phyloP scores from a whole-genome alignment of 306 rosid genomes.

The Citrullus amarus region DNA sequence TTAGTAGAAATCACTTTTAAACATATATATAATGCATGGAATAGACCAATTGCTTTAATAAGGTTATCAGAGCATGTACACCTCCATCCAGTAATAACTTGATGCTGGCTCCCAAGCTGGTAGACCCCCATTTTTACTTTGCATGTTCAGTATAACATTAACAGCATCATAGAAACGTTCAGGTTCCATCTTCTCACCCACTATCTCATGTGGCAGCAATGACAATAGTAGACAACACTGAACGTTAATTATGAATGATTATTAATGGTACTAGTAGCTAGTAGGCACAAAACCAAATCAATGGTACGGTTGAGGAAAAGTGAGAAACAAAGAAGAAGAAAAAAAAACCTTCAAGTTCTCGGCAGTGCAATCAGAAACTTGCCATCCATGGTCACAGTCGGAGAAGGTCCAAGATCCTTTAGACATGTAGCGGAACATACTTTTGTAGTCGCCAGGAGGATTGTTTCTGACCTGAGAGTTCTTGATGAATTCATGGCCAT shows the following conservation, averaged over 20 bases:
- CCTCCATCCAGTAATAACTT: slow-evolving; percentile 18
- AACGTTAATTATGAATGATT: too few relatives aligned
- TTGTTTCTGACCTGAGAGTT: slow-evolving; percentile 33
- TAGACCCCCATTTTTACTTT: slow-evolving; percentile 49
- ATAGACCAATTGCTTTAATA: too few relatives aligned
- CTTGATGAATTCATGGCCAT: slow-evolving; percentile 18
- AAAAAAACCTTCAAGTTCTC: slow-evolving; percentile 37
- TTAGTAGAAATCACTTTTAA: too few relatives aligned
- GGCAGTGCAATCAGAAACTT: slow-evolving; percentile 55
- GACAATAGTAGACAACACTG: slow-evolving; percentile 52
- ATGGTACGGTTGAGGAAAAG: too few relatives aligned
- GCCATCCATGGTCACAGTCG: slow-evolving; percentile 69
- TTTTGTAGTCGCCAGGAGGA: slow-evolving; percentile 42
- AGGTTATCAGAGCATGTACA: too few relatives aligned
- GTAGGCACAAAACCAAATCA: too few relatives aligned
- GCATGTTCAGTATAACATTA: slow-evolving; percentile 38
- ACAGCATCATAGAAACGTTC: slow-evolving; percentile 36
- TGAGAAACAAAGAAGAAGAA: too few relatives aligned
- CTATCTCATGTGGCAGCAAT: slow-evolving; percentile 32
- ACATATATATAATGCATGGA: too few relatives aligned
- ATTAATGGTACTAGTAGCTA: too few relatives aligned
- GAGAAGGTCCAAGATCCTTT: slow-evolving; percentile 72
- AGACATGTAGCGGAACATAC: slow-evolving; percentile 51
- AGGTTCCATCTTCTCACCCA: slow-evolving; percentile 49
- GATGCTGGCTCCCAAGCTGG: slow-evolving; percentile 49